Conservation (phyloP, 441 rosid genomes). For the Erysimum pusillum region DNA sequence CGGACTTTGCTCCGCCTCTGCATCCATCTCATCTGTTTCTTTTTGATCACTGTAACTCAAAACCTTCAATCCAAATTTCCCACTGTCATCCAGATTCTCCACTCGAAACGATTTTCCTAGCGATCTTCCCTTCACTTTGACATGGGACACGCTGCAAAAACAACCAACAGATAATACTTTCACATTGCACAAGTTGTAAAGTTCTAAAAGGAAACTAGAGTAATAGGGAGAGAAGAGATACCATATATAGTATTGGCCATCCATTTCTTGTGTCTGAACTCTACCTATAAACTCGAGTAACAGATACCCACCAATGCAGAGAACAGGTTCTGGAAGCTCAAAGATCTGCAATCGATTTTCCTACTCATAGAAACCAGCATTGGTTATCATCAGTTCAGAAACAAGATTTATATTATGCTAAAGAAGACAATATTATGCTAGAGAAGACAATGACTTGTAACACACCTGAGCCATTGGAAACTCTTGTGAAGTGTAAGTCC, state of each 20-base stretch:
- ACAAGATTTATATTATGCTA: slow-evolving; percentile 12
- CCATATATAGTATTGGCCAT: slow-evolving; percentile 88
- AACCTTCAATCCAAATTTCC: slow-evolving; percentile 58
- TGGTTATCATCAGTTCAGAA: slow-evolving; percentile 12
- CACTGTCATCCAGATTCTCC: slow-evolving; percentile 53
- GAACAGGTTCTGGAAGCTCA: slow-evolving; percentile 83
- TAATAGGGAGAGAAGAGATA: slow-evolving; percentile 37
- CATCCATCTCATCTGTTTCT: slow-evolving; percentile 30
- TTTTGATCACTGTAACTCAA: slow-evolving; percentile 50
- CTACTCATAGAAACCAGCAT: slow-evolving; percentile 53
- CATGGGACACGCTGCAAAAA: slow-evolving; percentile 68
- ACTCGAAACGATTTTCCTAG: slow-evolving; percentile 56
- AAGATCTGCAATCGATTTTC: slow-evolving; percentile 76
- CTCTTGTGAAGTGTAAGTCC: slow-evolving; percentile 89
- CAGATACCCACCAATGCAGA: slow-evolving; percentile 86
- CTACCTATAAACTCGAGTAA: slow-evolving; percentile 88
- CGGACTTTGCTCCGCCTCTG: slow-evolving; percentile 10
- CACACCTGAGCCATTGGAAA: slow-evolving; percentile 89
- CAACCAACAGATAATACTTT: slow-evolving; percentile 3
- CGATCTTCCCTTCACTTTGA: slow-evolving; percentile 68
- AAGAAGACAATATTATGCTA: background rate
- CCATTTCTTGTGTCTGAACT: slow-evolving; percentile 83
- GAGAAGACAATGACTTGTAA: slow-evolving; percentile 6
- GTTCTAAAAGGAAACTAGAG: background rate
- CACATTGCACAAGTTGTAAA: slow-evolving; percentile 4